Evolutionary conservation across 106 monocot species (phyloP).

Genomic region (Dioscorea alata): DNA sequence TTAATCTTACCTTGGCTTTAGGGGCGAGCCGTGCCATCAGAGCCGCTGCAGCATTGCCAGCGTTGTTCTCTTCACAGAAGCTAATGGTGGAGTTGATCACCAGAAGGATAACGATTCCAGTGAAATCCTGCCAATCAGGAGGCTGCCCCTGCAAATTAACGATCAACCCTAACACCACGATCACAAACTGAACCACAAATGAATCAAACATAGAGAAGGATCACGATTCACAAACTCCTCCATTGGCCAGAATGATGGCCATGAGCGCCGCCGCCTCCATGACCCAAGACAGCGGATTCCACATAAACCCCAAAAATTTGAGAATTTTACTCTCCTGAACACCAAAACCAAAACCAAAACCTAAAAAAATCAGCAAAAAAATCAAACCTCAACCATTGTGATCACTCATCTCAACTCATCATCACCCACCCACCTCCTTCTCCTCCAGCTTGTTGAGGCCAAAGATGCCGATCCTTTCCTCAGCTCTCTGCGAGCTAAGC

Average conservation of each 20-base stretch:
- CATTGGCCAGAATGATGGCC: slow-evolving; percentile 96
- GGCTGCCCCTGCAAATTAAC: slow-evolving; percentile 76
- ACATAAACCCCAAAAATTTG: slow-evolving; percentile 97
- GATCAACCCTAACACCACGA: slow-evolving; percentile 1
- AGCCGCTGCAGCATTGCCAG: slow-evolving; percentile 75
- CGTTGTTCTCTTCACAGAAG: slow-evolving; percentile 81
- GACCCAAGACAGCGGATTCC: slow-evolving; percentile 99
- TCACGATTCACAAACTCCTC: slow-evolving; percentile 56
- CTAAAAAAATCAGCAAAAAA: neutral
- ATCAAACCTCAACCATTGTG: neutral
- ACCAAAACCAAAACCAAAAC: neutral
- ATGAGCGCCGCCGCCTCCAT: slow-evolving; percentile 98
- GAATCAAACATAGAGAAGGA: neutral
- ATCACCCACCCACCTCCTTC: slow-evolving; percentile 56
- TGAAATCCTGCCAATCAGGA: slow-evolving; percentile 92
- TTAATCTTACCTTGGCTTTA: slow-evolving; percentile 50
- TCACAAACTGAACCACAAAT: neutral
- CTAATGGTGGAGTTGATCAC: slow-evolving; percentile 82
- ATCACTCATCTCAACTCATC: neutral
- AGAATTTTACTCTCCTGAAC: slow-evolving; percentile 85
- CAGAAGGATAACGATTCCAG: slow-evolving; percentile 77
- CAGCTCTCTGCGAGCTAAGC: slow-evolving; percentile 48
- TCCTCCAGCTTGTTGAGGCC: slow-evolving; percentile 99
- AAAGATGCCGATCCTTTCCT: slow-evolving; percentile 75
- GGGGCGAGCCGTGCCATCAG: slow-evolving; percentile 82